Evolutionary conservation across 2,329 filamentous ascomycete genomes (phyloP).

Genomic region (Beauveria rudraprayagi): DNA sequence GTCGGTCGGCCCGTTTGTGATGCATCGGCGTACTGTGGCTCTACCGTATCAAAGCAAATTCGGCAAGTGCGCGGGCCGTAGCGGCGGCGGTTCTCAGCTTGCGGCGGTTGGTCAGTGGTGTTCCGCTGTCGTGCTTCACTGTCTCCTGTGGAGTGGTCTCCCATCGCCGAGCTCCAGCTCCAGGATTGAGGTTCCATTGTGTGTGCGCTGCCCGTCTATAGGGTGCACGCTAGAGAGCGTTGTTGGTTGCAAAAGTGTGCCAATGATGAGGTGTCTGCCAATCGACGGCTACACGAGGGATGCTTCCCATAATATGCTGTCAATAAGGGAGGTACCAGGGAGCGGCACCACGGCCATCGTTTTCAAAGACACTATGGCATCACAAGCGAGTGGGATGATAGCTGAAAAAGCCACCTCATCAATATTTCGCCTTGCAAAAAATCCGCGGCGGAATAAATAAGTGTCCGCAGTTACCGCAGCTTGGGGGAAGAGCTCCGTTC

Average conservation of each 20-base stretch:
- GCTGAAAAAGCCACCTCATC: conserved; percentile 11
- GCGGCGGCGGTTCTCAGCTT: conserved; percentile 25
- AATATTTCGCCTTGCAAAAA: neutral
- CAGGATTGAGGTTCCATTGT: conserved; percentile 5
- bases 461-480: conserved; percentile 1
- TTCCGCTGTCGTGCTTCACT: conserved; percentile 5
- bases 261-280: neutral
- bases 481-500: neutral
- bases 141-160: neutral
- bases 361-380: neutral
- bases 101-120: neutral
- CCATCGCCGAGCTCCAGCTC: conserved; percentile 10
- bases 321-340: neutral
- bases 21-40: conserved; percentile 38
- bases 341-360: neutral
- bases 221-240: neutral
- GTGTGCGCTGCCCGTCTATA: neutral
- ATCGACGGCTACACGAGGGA: neutral
- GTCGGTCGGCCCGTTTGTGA: conserved; percentile 27
- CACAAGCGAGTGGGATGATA: neutral
- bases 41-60: conserved; percentile 71
- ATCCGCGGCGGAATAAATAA: conserved; percentile 1
- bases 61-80: conserved; percentile 73
- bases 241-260: conserved; percentile 2
- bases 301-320: conserved; percentile 5